Base-by-base conservation (phyloP, 1,284 basidiomycete species). In the Leccinum griseonigrum region DNA sequence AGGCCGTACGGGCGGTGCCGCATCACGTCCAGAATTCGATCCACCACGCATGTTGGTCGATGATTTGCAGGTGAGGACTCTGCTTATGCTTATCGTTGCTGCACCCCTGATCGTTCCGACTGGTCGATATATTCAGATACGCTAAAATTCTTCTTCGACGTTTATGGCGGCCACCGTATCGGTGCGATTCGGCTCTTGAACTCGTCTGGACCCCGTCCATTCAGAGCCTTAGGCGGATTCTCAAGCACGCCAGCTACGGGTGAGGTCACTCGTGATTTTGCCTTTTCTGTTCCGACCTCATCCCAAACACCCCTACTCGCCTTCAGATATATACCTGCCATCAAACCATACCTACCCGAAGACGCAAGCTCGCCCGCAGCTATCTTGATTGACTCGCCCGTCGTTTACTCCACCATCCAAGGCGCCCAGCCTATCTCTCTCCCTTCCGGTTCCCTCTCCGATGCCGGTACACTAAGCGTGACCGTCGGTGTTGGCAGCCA, bases 151-250 rank as follows among this genome's bases (percentile, higher is more conserved):
- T 99, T 98, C 81, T 86, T 88, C 70, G 97, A 99, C 69, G 77
- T 82, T 0, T 82, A 88, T 40, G 97, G 97, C 14, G 95, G 97
- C 0, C 78, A 83, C 57, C 78, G 81, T 8, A 88, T 97, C 58
- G 96, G 93, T 7, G 89, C 85, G 0, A 85, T 98, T 1, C 98
- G 95, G 92, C 94, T 97, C 69, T 91, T 92, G 0, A 81, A 83
- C 29, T 69, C 90, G 36, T 82, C 80, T 60, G 72, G 77, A 53
- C 70, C 81, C 0, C 74, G 85, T 54, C 81, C 86, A 2, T 95
- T 97, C 81, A 88, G 92, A 69, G 93, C 96, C 4, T 79, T 95
- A 58, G 85, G 92, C 16, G 91, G 90, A 2, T 97, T 91, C 76
- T 92, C 89, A 1, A 86, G 84, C 67, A 77, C 74, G 43, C 93